phyloP scores from a whole-genome alignment of 768 basidiomycete species.

The Kwoniella sp. region DNA sequence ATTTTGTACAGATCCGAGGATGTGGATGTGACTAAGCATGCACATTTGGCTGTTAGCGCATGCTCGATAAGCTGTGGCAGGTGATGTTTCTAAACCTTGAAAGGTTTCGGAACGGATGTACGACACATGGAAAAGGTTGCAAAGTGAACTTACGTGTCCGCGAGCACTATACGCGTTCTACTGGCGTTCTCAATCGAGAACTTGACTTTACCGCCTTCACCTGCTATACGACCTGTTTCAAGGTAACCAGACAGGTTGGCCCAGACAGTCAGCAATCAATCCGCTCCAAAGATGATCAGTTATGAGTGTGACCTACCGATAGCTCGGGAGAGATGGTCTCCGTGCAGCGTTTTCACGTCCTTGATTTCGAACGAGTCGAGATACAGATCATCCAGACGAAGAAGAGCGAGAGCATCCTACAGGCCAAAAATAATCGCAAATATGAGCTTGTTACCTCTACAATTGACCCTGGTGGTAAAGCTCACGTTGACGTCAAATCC shows the following conservation, averaged over 20 bases:
- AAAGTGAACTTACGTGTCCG: constrained; percentile 82
- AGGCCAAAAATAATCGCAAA: neutral
- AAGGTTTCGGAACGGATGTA: no score
- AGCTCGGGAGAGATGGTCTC: constrained; percentile 96
- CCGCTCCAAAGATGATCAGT: no score
- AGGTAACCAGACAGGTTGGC: neutral
- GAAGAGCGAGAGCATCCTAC: constrained; percentile 91
- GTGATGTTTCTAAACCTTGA: no score
- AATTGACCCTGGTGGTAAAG: constrained; percentile 3
- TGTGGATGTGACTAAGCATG: constrained; percentile 82
- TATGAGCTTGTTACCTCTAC: neutral
- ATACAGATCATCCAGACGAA: constrained; percentile 94
- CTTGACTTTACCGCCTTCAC: constrained; percentile 97
- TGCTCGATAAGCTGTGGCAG: no score
- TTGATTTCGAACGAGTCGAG: constrained; percentile 99
- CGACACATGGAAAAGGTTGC: no score
- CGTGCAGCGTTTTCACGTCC: constrained; percentile 96
- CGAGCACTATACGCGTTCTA: constrained; percentile 95
- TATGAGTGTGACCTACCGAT: constrained; percentile 65
- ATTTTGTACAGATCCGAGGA: constrained; percentile 97
- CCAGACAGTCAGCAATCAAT: no score
- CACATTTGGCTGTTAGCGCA: no score
- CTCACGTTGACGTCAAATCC: constrained; percentile 93
- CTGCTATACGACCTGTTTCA: constrained; percentile 83
- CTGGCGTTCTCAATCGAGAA: constrained; percentile 98